Evolutionary conservation across 805 yeast species (phyloP), one percentile per base, ranked within the genome.

Genomic region (Danielia reshetovae): DNA sequence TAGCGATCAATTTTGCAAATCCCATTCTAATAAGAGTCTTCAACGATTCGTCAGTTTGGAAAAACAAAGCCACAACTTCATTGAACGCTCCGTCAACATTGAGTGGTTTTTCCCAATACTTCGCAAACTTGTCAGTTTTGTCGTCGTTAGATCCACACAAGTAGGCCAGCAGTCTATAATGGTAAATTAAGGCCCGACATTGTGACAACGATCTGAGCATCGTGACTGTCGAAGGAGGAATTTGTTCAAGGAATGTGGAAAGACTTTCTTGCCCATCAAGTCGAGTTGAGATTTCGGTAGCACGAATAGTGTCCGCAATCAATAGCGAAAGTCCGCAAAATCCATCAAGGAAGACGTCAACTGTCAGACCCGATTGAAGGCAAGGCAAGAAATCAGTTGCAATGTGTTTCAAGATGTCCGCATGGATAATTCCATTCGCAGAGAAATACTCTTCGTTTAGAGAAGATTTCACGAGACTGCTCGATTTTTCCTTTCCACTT

Each of bases 251-350:
- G 32, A 63, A 62, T 7, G 40, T 36, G 5, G 45, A 32, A 24
- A 51, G 52, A 11, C 57, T 49, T 10, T 41, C 40, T 7, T 30
- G 37, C 2, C 65, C 70, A 12, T 71, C 69, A n/a, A 70, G 51
- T 50, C 89, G 67, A 1, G 79, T 65, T 0, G 80, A 48, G 15
- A 81, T 72, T 47, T 83, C 89, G 24, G 70, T 56, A 70, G 79
- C 74, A 16, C 73, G 65, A 17, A 82, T 67, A 0, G 80, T 71
- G 40, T 72, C 65, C 2, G 76, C 73, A 27, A 47, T 34, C 7
- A 45, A 32, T 5, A 12, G 9, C 10, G 36, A 32, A 5, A 40
- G 25, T 10, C 11, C 30, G 21, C 8, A 14, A 11, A 32, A n/a
- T 24, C 11, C 27, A n/a, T n/a, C 27, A n/a, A 19, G 22, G 22